These are phyloP conservation scores for Urochloa ruziziensis DNA, from an alignment of 176 grass and related monocot genomes.

Conservation along the genomic window DNA sequence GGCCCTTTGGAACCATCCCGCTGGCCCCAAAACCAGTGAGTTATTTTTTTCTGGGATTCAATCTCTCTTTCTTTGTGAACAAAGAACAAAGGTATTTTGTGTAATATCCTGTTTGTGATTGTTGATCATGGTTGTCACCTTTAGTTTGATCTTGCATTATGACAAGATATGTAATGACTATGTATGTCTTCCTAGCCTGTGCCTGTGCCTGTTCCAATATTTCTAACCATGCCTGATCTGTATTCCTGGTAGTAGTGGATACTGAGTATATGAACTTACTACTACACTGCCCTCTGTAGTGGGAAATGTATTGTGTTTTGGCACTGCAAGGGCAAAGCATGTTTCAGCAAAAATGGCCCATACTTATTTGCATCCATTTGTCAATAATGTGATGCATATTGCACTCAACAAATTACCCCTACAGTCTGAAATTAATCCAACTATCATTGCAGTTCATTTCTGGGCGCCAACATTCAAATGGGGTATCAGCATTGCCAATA, in stretches of 20 bases:
- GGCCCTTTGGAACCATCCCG: conserved; percentile 87
- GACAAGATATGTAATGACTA: neutral
- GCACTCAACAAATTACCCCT: neutral
- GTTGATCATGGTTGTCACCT: neutral
- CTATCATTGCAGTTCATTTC: conserved; percentile 67
- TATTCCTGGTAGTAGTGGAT: neutral
- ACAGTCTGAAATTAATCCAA: neutral
- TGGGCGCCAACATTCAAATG: conserved; percentile 98
- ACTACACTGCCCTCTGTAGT: neutral
- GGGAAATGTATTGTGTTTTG: neutral
- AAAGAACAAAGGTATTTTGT: neutral
- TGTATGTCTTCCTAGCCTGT: neutral
- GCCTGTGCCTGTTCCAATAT: neutral
- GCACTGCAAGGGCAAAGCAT: neutral
- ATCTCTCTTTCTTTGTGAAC: neutral
- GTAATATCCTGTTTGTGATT: neutral
- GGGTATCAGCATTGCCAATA: conserved; percentile 93
- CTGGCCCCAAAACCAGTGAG: conserved; percentile 91
- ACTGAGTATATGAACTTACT: neutral
- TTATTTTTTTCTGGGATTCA: neutral
- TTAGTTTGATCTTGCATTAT: neutral
- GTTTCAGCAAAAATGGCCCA: neutral
- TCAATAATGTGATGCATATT: neutral
- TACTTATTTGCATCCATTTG: neutral
- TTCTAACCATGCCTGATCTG: neutral